Evolutionary conservation across 306 rosid genomes (phyloP).

Genomic region (Chamaecrista fasciculata): DNA sequence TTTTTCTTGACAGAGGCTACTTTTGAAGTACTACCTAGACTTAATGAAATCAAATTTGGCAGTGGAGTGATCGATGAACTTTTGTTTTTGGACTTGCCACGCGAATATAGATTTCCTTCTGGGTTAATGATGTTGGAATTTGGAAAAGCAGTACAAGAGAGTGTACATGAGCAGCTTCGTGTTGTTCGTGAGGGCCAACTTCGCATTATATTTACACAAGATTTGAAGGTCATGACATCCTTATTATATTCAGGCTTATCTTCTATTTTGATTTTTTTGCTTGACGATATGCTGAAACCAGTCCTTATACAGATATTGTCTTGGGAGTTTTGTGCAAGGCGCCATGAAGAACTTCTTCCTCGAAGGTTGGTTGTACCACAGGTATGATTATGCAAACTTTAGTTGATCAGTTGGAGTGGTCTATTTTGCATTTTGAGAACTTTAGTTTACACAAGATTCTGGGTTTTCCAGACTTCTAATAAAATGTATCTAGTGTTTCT

Average conservation of each 20-base stretch:
- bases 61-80: constrained; percentile 96
- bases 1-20: constrained; percentile 77
- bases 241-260: not conserved
- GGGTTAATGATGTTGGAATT: constrained; percentile 90
- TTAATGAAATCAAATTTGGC: constrained; percentile 89
- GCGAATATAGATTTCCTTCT: constrained; percentile 68
- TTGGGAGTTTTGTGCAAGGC: constrained; percentile 96
- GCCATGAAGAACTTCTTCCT: constrained; percentile 97
- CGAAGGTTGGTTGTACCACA: constrained; percentile 93
- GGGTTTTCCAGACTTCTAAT: not conserved
- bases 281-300: constrained; percentile 2
- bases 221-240: constrained; percentile 61
- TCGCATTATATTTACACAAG: constrained; percentile 80
- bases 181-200: constrained; percentile 99
- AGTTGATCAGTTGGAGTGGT: not conserved
- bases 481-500: not conserved
- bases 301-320: constrained; percentile 58
- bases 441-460: not conserved
- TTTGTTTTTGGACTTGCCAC: constrained; percentile 82
- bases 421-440: constrained; percentile 8
- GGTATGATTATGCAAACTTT: constrained; percentile 50
- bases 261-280: constrained; percentile 6
- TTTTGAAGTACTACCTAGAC: constrained; percentile 93
- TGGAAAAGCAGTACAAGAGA: constrained; percentile 91
- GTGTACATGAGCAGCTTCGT: constrained; percentile 95